Evolutionary conservation across 2,329 filamentous ascomycete genomes (phyloP).

Genomic region (Diaporthe amygdali): DNA sequence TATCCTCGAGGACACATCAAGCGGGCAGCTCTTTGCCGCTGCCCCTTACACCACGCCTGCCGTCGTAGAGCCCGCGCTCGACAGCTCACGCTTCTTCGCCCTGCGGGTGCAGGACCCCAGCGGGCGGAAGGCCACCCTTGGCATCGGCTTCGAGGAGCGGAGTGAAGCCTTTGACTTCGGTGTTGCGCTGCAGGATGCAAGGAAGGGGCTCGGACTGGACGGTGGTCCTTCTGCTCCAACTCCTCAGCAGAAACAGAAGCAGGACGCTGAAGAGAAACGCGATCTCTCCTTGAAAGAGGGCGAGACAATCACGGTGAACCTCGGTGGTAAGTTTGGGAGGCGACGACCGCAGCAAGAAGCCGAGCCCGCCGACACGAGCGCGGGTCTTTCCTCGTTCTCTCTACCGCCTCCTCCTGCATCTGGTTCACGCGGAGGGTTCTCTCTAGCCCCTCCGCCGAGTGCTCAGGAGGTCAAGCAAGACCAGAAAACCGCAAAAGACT

Average conservation of each 20-base stretch:
- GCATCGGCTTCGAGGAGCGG: slow-evolving; percentile 87
- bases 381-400: slow-evolving; percentile 64
- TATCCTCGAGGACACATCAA: slow-evolving; percentile 76
- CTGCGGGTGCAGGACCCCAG: slow-evolving; percentile 77
- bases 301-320: slow-evolving; percentile 84
- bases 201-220: slow-evolving; percentile 71
- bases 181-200: slow-evolving; percentile 78
- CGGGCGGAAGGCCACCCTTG: slow-evolving; percentile 78
- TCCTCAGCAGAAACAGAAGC: slow-evolving; percentile 41
- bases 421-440: slow-evolving; percentile 40
- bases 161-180: slow-evolving; percentile 86
- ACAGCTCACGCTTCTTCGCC: slow-evolving; percentile 85
- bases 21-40: slow-evolving; percentile 80
- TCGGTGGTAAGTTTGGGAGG: slow-evolving; percentile 64
- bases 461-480: slow-evolving; percentile 66
- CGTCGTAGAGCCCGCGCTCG: slow-evolving; percentile 77
- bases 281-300: slow-evolving; percentile 90
- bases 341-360: slow-evolving; percentile 38
- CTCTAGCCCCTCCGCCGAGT: slow-evolving; percentile 71
- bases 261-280: slow-evolving; percentile 60
- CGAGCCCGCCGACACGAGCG: slow-evolving; percentile 38
- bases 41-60: slow-evolving; percentile 73
- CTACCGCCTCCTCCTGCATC: slow-evolving; percentile 72
- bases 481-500: slow-evolving; percentile 63
- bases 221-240: slow-evolving; percentile 40